Base-by-base conservation (phyloP, 179 eudicot genomes). In the Pouteria campechiana region DNA sequence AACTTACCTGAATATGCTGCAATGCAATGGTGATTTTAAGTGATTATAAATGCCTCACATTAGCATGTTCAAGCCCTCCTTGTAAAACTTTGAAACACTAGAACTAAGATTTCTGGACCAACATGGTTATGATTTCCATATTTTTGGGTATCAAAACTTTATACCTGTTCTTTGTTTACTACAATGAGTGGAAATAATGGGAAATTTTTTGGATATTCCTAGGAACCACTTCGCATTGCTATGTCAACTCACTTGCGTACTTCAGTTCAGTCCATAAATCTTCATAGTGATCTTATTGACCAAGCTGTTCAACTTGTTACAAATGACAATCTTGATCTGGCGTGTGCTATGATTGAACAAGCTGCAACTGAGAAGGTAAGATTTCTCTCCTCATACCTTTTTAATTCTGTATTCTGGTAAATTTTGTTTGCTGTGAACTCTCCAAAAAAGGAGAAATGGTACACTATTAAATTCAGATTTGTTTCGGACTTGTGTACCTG, bases 251-350 rank as follows among this genome's bases (percentile, higher is more conserved):
- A 86, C 47, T 81, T 90, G 2, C 75, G 87, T 40, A 75, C 46
- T 47, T 52, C 68, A 44, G 76, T 90, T 38, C 94, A 79, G 75
- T 76, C 75, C 19, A 19, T 59, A 32, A 79, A 41, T 48, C 42
- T 72, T 29, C 42, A 58, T 10, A 67, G 33, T 55, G 96, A 90
- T 1, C 41, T 79, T 17, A 67, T 79, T 48, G 94, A 82, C 36
- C 76, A 66, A 43, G 75, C 81, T 40, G 73, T 90, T 47, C 80
- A 70, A 49, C 71, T 68, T 58, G 95, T 72, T 23, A 86, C 98
- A 8, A 86, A 86, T 62, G 98, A 90, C 51, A 90, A 90, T 65
- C 95, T 90, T 34, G 98, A 90, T 65, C 74, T 90, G 61, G 98
- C 82, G 24, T 90, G 96, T 67, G 93, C 89, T n/a, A 44, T 72